A percentile compares a stretch with the other conserved stretches of the same genome.
These are phyloP conservation scores for Allantophomopsis lycopodina DNA, from an alignment of 2,329 filamentous ascomycete species.

Conservation along the genomic window DNA sequence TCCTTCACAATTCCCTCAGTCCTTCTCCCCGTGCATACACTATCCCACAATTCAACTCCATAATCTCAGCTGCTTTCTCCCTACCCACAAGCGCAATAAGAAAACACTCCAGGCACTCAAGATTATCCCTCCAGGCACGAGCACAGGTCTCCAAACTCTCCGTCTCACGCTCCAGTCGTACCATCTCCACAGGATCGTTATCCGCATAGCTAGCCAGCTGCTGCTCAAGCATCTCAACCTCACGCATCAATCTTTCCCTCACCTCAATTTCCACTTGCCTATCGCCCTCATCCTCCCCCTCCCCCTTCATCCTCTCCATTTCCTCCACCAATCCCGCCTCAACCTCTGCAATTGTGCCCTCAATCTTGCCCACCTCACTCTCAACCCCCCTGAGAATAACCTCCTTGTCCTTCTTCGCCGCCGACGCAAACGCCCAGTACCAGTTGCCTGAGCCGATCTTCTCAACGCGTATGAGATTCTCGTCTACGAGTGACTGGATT, in stretches of 20 bases:
- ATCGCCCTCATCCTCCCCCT: slow-evolving; percentile 14
- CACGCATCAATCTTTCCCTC: slow-evolving; percentile 12
- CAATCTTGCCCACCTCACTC: slow-evolving; percentile 19
- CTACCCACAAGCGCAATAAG: slow-evolving; percentile 17
- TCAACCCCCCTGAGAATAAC: slow-evolving; percentile 21
- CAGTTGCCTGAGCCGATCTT: slow-evolving; percentile 61
- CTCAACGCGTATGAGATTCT: slow-evolving; percentile 47
- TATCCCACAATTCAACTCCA: slow-evolving; percentile 26
- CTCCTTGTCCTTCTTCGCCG: slow-evolving; percentile 32
- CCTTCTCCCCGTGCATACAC: slow-evolving; percentile 32
- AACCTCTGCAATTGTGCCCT: slow-evolving; percentile 17
- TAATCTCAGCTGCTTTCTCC: slow-evolving; percentile 19
- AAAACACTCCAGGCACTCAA: slow-evolving; percentile 15
- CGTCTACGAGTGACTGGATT: slow-evolving; percentile 45
- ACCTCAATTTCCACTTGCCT: slow-evolving; percentile 10
- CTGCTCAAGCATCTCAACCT: slow-evolving; percentile 15
- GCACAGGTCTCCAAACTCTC: slow-evolving; percentile 14
- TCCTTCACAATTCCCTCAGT: slow-evolving; percentile 23
- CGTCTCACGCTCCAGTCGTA: slow-evolving; percentile 14
- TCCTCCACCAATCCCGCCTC: slow-evolving; percentile 21
- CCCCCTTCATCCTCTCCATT: slow-evolving; percentile 18
- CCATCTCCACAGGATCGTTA: slow-evolving; percentile 16
- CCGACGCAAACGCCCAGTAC: slow-evolving; percentile 55
- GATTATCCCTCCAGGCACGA: slow-evolving; percentile 17
- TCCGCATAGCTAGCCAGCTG: slow-evolving; percentile 16